A percentile compares a stretch with the other conserved stretches of the same genome.
Conservation (phyloP, 1,284 basidiomycete genomes). For the Ceratobasidium sp. region DNA sequence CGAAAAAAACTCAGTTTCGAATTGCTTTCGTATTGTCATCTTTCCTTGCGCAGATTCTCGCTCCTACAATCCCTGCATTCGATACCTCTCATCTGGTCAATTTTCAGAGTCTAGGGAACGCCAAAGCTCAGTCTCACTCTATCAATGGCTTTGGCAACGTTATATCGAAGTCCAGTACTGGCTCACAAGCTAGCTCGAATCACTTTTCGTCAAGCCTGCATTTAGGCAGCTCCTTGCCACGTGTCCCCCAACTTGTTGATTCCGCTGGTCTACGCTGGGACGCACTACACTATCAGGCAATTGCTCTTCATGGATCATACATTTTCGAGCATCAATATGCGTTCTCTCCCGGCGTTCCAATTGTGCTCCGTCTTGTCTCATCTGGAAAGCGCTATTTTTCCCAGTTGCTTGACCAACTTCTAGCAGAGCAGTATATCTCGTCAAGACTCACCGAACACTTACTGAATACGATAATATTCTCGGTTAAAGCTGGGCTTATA, state of each 20-base stretch:
- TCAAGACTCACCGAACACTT: too few relatives aligned
- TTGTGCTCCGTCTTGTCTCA: slow-evolving; percentile 64
- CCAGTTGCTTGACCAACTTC: neutral
- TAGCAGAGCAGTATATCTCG: neutral
- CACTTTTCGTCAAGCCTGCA: neutral
- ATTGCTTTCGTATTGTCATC: slow-evolving; percentile 13
- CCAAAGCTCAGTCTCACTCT: neutral
- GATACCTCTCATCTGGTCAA: slow-evolving; percentile 36
- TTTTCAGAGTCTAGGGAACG: too few relatives aligned
- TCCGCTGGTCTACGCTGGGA: slow-evolving; percentile 83
- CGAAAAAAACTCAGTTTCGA: neutral
- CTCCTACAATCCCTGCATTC: slow-evolving; percentile 17
- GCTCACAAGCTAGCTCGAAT: neutral
- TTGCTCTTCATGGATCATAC: slow-evolving; percentile 74
- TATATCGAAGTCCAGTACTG: too few relatives aligned
- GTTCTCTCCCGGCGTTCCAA: slow-evolving; percentile 81
- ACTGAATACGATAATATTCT: neutral
- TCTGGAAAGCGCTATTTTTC: neutral
- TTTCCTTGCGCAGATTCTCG: slow-evolving; percentile 3
- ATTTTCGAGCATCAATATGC: slow-evolving; percentile 88
- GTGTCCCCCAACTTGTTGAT: neutral
- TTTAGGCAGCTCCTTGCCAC: neutral
- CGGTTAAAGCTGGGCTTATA: neutral
- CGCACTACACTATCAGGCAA: slow-evolving; percentile 79
- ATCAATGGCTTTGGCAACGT: too few relatives aligned